Evolutionary conservation across 2,329 filamentous ascomycete genomes (phyloP), one percentile per base, ranked within the genome.

Genomic region (Paraconiothyrium sp.): DNA sequence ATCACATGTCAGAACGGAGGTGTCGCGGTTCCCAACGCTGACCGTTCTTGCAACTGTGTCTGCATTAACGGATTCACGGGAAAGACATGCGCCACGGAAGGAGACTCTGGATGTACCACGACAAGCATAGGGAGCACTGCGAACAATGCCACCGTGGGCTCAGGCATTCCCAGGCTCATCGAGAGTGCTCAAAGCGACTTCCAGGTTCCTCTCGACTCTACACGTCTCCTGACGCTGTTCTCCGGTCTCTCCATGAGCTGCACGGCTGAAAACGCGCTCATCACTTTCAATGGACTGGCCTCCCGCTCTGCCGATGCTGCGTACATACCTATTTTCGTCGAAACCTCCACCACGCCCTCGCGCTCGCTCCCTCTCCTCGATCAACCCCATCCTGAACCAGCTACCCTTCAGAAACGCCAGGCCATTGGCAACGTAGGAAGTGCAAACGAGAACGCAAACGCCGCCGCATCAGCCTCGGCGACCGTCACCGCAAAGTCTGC

Each of bases 1-100:
- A 80, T 90, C 14, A 84, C 83, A 0, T 97, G 94, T 73, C 81
- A 86, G 56, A 97, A 98, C 66, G 93, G 92, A 10, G 94, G 94
- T 32, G 89, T 89, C 20, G 93, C 89, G 58, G 86, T 94, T 16
- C 79, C 93, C 22, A 87, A 85, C 16, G 83, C 87, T 59, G 86
- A 87, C 47, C 75, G 75, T 3, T 82, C 85, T 22, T 98, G 94
- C 79, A 90, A 90, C 13, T 99, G 94, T 76, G 88, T 97, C 47
- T 99, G 94, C 78, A 88, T 90, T 24, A 93, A 95, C 70, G 93
- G 94, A 1, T 98, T 94, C 76, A 94, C 91, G 0, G 90, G 90
- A 24, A 79, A 80, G 1, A 84, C 81, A 16, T 92, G 90, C 72
- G 82, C 79, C 1, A 79, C 78, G 4, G 67, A 79, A 14, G 78